Evolutionary conservation across 2,329 filamentous ascomycete species (phyloP), one percentile per base, ranked within the genome.

Genomic region (Pseudocercospora ulei): DNA sequence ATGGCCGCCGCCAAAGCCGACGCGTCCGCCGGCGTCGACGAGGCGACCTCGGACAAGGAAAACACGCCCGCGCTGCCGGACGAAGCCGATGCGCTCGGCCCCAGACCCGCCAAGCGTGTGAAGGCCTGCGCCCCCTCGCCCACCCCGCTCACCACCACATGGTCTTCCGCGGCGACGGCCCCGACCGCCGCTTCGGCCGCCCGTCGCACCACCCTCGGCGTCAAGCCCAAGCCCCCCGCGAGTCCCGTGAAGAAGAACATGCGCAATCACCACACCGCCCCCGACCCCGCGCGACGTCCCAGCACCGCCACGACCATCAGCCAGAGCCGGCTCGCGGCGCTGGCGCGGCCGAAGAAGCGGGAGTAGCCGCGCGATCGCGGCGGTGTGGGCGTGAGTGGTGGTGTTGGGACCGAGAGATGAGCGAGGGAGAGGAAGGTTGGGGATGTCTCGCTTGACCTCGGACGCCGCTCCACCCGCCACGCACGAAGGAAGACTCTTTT

Each of bases 1-100:
- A 12, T 38, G 42, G 7, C 40, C 13, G 25, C 27, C 3, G 31
- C 23, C 1, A 35, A 39, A 4, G 33, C 44, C 1, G 37, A 34
- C 16, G 13, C 13, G 7, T n/a, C n/a, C n/a, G n/a, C n/a, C n/a
- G n/a, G n/a, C 11, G 47, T 51, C 20, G 36, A 41, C 24, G 37
- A 39, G 17, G 43, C 41, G 13, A 26, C 39, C 1, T 62, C 59
- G 2, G 61, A 66, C 42, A 68, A 68, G 53, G 66, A 68, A 55
- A 68, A 68, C 29, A 47, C 47, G 8, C 41, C 43, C 2, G 40
- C 31, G 3, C 4, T 31, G 12, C 52, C 54, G 14, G 56, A 52
- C 8, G 59, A 58, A 3, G 52, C 49, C 16, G 50, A 53, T n/a
- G 49, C 48, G 27, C 41, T 44, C 7, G 48, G 48, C 19, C 30